Conservation (phyloP, 1,139 yeast genomes). For the Saccharomyces hybrid region DNA sequence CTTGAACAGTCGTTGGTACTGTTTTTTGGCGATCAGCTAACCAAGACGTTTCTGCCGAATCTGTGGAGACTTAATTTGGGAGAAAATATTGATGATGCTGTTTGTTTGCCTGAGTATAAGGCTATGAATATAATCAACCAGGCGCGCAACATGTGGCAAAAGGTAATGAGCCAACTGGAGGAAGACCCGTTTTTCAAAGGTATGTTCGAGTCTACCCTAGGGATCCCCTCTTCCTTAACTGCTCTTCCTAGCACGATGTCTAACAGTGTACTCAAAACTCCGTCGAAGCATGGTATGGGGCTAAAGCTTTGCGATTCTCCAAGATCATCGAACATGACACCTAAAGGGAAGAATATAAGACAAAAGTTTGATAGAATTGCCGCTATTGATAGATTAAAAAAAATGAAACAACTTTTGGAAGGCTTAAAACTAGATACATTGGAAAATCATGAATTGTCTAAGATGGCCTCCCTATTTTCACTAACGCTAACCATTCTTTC, state of each 20-base stretch:
- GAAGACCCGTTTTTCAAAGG: slow-evolving; percentile 42
- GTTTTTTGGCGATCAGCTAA: slow-evolving; percentile 22
- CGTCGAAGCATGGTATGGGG: slow-evolving; percentile 2
- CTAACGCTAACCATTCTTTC: slow-evolving; percentile 17
- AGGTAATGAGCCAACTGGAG: slow-evolving; percentile 28
- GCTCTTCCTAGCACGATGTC: slow-evolving; percentile 2
- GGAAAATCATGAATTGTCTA: slow-evolving; percentile 15
- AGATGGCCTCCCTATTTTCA: slow-evolving; percentile 19
- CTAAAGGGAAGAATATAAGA: slow-evolving; percentile 20
- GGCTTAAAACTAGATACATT: slow-evolving; percentile 10
- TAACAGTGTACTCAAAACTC: slow-evolving; percentile 6
- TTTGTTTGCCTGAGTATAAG: slow-evolving; percentile 15
- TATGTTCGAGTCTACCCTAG: slow-evolving; percentile 42
- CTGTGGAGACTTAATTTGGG: slow-evolving; percentile 29
- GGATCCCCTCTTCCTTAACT: slow-evolving; percentile 35
- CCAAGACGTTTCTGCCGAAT: slow-evolving; percentile 18
- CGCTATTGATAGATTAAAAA: slow-evolving; percentile 16
- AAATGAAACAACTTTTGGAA: slow-evolving; percentile 13
- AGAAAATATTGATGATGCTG: slow-evolving; percentile 16
- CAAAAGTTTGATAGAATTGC: slow-evolving; percentile 24
- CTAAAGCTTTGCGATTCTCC: slow-evolving; percentile 15
- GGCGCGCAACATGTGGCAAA: slow-evolving; percentile 23
- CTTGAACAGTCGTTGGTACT: slow-evolving; percentile 19
- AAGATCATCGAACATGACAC: slow-evolving; percentile 30
- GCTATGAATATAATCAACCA: slow-evolving; percentile 27